A percentile compares a stretch with the other conserved stretches of the same genome.
phyloP scores from a whole-genome alignment of 768 basidiomycete genomes.

The Leccinum variicolor region DNA sequence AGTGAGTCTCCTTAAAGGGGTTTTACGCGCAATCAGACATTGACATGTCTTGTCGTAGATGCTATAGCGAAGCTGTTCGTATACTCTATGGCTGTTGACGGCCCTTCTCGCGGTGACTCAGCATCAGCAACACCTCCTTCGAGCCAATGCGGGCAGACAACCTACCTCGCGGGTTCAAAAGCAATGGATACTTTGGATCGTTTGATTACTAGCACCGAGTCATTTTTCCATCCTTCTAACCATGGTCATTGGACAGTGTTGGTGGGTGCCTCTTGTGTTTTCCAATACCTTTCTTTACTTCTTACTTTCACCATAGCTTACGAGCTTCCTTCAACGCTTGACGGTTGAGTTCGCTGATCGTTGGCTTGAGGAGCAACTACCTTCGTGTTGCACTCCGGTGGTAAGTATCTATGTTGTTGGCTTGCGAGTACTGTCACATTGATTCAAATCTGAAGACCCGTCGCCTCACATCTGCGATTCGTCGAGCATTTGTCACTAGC shows the following conservation, averaged over 20 bases:
- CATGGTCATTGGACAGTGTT: slow-evolving; percentile 74
- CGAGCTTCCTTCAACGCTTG: slow-evolving; percentile 78
- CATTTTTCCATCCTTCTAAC: slow-evolving; percentile 95
- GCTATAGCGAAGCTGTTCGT: slow-evolving; percentile 82
- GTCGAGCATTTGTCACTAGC: slow-evolving; percentile 74
- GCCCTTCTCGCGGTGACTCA: slow-evolving; percentile 48
- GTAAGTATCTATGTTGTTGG: slow-evolving; percentile 31
- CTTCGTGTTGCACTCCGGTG: slow-evolving; percentile 74
- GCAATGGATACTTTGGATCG: slow-evolving; percentile 86
- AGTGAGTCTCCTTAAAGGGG: slow-evolving; percentile 34
- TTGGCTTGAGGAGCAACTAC: slow-evolving; percentile 72
- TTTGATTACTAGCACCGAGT: slow-evolving; percentile 87
- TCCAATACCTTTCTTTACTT: slow-evolving; percentile 7
- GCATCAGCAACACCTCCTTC: slow-evolving; percentile 64
- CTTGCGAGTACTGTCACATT: not conserved
- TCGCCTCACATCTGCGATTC: slow-evolving; percentile 77
- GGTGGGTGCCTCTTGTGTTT: slow-evolving; percentile 10
- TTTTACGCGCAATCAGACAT: not conserved
- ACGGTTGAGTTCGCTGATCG: slow-evolving; percentile 77
- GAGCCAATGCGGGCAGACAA: slow-evolving; percentile 41
- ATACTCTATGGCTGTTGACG: slow-evolving; percentile 86
- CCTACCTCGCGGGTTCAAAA: slow-evolving; percentile 77
- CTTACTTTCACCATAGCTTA: slow-evolving; percentile 45
- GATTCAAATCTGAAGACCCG: slow-evolving; percentile 44
- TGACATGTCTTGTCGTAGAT: slow-evolving; percentile 37